A percentile compares a stretch with the other conserved stretches of the same genome.
phyloP scores from a whole-genome alignment of 2,329 filamentous ascomycete species.

The Fusarium siculi region DNA sequence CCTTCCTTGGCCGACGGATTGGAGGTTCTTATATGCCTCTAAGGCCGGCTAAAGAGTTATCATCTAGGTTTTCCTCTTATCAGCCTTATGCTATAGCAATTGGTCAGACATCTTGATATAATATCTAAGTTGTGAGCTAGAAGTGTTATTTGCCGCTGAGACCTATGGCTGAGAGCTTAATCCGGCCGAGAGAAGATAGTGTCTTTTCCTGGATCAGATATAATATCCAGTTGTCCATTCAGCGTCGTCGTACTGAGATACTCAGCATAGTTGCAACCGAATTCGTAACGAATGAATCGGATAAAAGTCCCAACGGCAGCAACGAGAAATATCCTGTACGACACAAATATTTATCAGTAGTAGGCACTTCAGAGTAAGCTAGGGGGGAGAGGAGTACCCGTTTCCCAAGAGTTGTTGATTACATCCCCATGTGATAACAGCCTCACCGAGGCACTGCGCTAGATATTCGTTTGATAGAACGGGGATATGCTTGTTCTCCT shows the following conservation, averaged over 20 bases:
- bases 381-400: neutral
- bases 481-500: neutral
- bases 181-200: too few species aligned
- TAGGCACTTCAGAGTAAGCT: neutral
- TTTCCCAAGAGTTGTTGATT: neutral
- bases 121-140: too few species aligned
- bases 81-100: too few species aligned
- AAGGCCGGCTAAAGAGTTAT: too few species aligned
- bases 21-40: too few species aligned
- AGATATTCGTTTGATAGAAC: neutral
- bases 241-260: neutral
- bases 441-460: slow-evolving; percentile 1
- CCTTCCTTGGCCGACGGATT: too few species aligned
- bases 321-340: neutral
- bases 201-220: neutral
- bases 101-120: too few species aligned
- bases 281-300: neutral
- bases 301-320: neutral
- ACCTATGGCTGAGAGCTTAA: too few species aligned
- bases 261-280: neutral
- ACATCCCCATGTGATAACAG: neutral
- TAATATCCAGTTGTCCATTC: neutral
- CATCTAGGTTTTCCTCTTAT: too few species aligned
- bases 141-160: too few species aligned
- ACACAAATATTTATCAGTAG: neutral